Percentiles rank a stretch among this genome's conserved stretches.
These are phyloP conservation scores for Trichoderma harzianum DNA, from an alignment of 2,329 filamentous ascomycete genomes.

Conservation along the genomic window DNA sequence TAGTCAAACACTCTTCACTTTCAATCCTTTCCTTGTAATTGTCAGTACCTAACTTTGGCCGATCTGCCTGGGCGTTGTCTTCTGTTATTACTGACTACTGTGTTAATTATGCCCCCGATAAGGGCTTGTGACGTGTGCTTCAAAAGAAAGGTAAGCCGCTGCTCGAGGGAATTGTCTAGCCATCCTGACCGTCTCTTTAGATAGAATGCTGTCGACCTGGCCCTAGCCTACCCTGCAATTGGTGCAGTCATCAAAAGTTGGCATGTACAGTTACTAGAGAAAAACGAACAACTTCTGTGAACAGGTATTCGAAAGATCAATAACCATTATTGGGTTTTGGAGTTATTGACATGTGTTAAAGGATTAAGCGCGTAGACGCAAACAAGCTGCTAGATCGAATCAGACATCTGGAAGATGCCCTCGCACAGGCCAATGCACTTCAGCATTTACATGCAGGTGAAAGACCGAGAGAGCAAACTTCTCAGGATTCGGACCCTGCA, in stretches of 20 bases:
- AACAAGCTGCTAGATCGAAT: not conserved
- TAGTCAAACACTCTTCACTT: not conserved
- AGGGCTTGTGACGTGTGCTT: not conserved
- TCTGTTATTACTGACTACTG: not conserved
- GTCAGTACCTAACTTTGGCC: too few relatives aligned
- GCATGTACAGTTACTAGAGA: not conserved
- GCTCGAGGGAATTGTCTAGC: not conserved
- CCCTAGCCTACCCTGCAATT: constrained; percentile 2
- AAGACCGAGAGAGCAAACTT: not conserved
- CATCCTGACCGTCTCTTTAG: not conserved
- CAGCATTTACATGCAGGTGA: not conserved
- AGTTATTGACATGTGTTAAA: not conserved
- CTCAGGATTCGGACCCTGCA: not conserved
- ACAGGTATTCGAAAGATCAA: not conserved
- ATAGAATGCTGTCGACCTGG: not conserved
- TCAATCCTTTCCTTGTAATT: not conserved
- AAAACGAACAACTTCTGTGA: not conserved
- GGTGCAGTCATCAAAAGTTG: not conserved
- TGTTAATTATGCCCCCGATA: not conserved
- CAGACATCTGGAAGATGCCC: not conserved
- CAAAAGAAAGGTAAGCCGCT: not conserved
- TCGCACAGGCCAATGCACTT: not conserved
- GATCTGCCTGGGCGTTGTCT: not conserved
- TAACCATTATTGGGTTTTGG: not conserved
- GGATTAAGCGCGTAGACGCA: not conserved